Percentiles rank a stretch among this genome's conserved stretches.
Conservation (phyloP, 306 rosid genomes). For the Oemleria cerasiformis region DNA sequence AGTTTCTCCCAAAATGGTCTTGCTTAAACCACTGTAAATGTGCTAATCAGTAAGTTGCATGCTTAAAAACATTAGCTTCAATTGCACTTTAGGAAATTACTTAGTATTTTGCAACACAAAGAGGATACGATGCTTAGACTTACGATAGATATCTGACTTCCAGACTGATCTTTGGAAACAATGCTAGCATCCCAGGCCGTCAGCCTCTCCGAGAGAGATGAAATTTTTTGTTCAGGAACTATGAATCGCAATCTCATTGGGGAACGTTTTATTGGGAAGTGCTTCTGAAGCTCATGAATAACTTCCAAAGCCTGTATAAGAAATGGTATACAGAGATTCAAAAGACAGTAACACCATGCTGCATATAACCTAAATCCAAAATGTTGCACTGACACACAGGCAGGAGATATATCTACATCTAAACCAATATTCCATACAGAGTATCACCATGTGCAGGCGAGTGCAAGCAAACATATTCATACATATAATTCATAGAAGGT, state of each 20-base stretch:
- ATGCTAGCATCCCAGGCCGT: conserved; percentile 61
- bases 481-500: neutral
- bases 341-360: neutral
- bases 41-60: neutral
- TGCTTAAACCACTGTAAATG: neutral
- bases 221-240: conserved; percentile 46
- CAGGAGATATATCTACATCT: neutral
- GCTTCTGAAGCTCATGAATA: conserved; percentile 96
- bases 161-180: conserved; percentile 64
- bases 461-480: neutral
- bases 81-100: neutral
- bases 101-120: neutral
- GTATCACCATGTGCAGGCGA: neutral
- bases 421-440: neutral
- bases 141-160: conserved; percentile 64
- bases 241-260: conserved; percentile 69
- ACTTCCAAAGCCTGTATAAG: conserved; percentile 77
- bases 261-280: conserved; percentile 83
- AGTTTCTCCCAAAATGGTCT: neutral
- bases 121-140: conserved; percentile 22
- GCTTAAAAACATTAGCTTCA: neutral
- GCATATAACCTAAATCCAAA: neutral
- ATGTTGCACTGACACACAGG: neutral
- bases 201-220: conserved; percentile 63
- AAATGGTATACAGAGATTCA: conserved; percentile 5